phyloP scores from a whole-genome alignment of 192 early-diverging fungal species.

The Dimargaris cristalligena region DNA sequence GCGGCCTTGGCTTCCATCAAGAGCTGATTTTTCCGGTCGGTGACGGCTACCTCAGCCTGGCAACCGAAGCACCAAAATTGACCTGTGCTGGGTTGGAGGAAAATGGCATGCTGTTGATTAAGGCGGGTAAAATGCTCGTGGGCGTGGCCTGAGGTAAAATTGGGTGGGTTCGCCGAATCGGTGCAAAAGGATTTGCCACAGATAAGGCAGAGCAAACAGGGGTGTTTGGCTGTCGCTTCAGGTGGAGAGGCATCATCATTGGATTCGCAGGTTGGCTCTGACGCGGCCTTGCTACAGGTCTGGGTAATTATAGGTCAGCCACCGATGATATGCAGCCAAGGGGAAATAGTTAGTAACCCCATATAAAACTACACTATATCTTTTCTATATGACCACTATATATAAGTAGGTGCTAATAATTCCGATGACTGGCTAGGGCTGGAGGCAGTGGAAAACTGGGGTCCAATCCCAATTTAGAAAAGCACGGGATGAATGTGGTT shows the following conservation, averaged over 20 bases:
- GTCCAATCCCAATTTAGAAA: background rate
- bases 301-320: background rate
- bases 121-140: slow-evolving; percentile 4
- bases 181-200: slow-evolving; percentile 9
- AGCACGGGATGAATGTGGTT: background rate
- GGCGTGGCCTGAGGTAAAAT: background rate
- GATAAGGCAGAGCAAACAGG: background rate
- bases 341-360: background rate
- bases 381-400: background rate
- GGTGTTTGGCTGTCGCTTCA: background rate
- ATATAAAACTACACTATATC: background rate
- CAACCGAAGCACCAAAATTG: slow-evolving; percentile 9
- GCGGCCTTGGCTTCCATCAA: slow-evolving; percentile 7
- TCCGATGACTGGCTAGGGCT: background rate
- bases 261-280: background rate
- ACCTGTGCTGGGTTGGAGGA: background rate
- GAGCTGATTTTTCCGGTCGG: slow-evolving; percentile 2
- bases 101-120: slow-evolving; percentile 3
- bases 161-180: background rate
- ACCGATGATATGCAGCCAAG: background rate
- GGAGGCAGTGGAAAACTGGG: background rate
- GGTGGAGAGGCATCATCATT: background rate
- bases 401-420: background rate
- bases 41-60: background rate
- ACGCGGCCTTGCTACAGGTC: background rate